Conservation (phyloP, 495 filamentous ascomycete genomes). For the Rusavskia elegans region DNA sequence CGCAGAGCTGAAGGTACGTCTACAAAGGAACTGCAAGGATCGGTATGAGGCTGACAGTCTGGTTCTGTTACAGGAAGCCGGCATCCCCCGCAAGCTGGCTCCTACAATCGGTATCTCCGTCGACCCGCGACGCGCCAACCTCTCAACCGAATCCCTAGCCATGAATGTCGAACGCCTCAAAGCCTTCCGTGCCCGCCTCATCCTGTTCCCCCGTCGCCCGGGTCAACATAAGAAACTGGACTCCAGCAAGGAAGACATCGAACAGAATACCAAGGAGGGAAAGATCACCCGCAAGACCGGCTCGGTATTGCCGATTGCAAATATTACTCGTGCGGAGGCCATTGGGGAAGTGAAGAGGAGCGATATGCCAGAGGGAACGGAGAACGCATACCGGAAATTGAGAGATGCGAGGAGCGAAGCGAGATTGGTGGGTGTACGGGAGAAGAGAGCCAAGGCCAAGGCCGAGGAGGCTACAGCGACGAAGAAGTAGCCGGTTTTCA, state of each 20-base stretch:
- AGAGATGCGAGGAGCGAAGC: constrained; percentile 76
- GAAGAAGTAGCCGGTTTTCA: constrained; percentile 57
- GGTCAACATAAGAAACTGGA: constrained; percentile 85
- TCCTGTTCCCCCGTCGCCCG: constrained; percentile 92
- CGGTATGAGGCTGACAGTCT: neutral
- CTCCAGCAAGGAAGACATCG: constrained; percentile 72
- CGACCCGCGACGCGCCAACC: constrained; percentile 91
- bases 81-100: constrained; percentile 86
- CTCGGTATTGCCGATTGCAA: constrained; percentile 52
- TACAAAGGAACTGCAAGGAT: neutral
- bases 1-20: constrained; percentile 84
- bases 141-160: constrained; percentile 81
- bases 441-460: constrained; percentile 90
- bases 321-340: constrained; percentile 37
- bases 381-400: constrained; percentile 73
- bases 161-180: constrained; percentile 92
- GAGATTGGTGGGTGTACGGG: constrained; percentile 62
- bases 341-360: constrained; percentile 69
- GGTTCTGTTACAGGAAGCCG: constrained; percentile 54
- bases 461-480: constrained; percentile 71
- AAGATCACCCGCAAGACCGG: constrained; percentile 35
- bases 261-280: constrained; percentile 36
- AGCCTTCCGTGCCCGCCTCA: constrained; percentile 85
- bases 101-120: constrained; percentile 93
- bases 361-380: constrained; percentile 58